Evolutionary conservation across 495 filamentous ascomycete genomes (phyloP).

Genomic region (Elasticomyces elasticus): DNA sequence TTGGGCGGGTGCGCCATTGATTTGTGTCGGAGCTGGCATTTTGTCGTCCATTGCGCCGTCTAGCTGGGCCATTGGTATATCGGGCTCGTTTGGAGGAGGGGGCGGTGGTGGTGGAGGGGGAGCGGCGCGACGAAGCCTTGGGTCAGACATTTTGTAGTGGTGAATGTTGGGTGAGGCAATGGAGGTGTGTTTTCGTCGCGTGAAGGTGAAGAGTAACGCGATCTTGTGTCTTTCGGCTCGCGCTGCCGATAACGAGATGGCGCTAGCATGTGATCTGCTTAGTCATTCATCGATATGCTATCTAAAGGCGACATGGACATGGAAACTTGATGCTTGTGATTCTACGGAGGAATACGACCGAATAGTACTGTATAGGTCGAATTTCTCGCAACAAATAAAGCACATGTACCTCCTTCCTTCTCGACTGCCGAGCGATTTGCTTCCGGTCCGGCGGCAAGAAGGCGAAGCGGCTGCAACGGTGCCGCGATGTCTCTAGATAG

Average conservation of each 20-base stretch:
- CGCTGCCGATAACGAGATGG: neutral
- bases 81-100: constrained; percentile 3
- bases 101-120: constrained; percentile 6
- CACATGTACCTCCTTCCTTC: too few relatives aligned
- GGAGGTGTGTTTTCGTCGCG: neutral
- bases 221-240: neutral
- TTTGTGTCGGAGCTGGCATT: neutral
- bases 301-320: too few relatives aligned
- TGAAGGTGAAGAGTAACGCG: neutral
- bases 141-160: constrained; percentile 1
- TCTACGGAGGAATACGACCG: too few relatives aligned
- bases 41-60: constrained; percentile 1
- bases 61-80: neutral
- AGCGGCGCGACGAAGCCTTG: neutral
- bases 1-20: neutral
- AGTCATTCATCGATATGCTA: neutral
- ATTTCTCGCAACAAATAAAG: too few relatives aligned
- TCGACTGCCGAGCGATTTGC: too few relatives aligned
- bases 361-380: too few relatives aligned
- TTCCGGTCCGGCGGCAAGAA: too few relatives aligned
- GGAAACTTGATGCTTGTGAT: too few relatives aligned
- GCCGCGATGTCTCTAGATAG: too few relatives aligned
- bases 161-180: neutral
- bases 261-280: neutral
- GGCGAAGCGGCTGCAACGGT: too few relatives aligned